A percentile compares a stretch with the other conserved stretches of the same genome.
Evolutionary conservation across 1,284 basidiomycete species (phyloP).

Genomic region (Takashimella tepidaria): DNA sequence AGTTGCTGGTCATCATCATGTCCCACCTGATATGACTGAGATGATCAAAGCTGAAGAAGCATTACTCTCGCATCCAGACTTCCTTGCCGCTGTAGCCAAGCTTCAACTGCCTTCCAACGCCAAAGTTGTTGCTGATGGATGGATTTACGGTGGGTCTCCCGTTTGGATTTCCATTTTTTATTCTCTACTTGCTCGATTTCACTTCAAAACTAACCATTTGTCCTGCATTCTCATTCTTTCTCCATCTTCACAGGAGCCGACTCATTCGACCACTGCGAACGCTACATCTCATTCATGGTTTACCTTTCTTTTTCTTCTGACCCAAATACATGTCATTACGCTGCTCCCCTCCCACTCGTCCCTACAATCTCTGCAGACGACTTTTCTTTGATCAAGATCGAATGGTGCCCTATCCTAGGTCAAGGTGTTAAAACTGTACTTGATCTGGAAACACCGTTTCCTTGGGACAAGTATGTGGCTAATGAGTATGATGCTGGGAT

Average conservation of each 20-base stretch:
- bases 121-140: conserved; percentile 31
- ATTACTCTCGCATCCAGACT: conserved; percentile 26
- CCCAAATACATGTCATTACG: conserved; percentile 40
- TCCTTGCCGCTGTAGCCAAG: conserved; percentile 22
- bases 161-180: neutral
- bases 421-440: conserved; percentile 16
- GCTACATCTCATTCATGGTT: conserved; percentile 20
- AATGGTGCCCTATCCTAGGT: conserved; percentile 19
- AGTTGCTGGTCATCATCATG: conserved; percentile 17
- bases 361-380: conserved; percentile 35
- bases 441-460: conserved; percentile 24
- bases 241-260: conserved; percentile 4
- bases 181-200: neutral
- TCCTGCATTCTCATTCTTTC: neutral
- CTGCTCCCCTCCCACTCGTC: conserved; percentile 42
- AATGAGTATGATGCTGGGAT: conserved; percentile 42
- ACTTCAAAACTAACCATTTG: neutral
- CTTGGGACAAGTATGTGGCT: conserved; percentile 30
- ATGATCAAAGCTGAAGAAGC: conserved; percentile 30
- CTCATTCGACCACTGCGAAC: conserved; percentile 7
- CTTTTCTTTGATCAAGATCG: conserved; percentile 19
- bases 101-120: conserved; percentile 22
- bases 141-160: conserved; percentile 23
- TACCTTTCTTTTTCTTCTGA: conserved; percentile 16
- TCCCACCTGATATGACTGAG: conserved; percentile 27